Conservation (phyloP, 2,329 filamentous ascomycete species). For the Diaporthe sp. region DNA sequence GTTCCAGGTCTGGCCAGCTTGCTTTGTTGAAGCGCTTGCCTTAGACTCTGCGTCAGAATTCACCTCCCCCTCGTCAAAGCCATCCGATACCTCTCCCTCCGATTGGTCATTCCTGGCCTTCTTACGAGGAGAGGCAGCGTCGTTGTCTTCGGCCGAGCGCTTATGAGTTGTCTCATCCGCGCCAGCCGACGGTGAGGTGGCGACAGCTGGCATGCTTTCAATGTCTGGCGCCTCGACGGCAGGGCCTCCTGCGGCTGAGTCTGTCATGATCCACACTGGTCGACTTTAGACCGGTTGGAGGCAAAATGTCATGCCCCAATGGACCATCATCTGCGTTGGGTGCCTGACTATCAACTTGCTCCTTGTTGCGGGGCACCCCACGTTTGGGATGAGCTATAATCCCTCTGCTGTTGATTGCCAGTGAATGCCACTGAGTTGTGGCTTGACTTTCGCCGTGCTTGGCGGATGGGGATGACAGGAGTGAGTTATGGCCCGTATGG, state of each 20-base stretch:
- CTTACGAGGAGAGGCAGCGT: conserved; percentile 34
- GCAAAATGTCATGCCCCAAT: conserved; percentile 2
- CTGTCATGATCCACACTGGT: conserved; percentile 12
- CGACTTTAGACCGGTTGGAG: conserved; percentile 26
- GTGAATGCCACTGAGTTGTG: neutral
- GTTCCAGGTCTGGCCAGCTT: conserved; percentile 44
- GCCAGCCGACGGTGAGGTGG: neutral
- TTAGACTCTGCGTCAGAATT: conserved; percentile 21
- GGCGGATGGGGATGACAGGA: conserved; percentile 30
- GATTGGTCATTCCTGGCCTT: conserved; percentile 26
- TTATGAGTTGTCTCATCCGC: conserved; percentile 21
- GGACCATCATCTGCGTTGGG: neutral
- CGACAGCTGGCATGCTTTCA: conserved; percentile 2
- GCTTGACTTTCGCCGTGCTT: neutral
- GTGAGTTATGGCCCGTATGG: conserved; percentile 35
- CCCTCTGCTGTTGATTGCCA: neutral
- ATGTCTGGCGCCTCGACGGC: neutral
- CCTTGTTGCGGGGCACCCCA: neutral
- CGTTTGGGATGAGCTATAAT: neutral
- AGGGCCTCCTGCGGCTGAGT: conserved; percentile 13
- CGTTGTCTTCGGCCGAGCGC: conserved; percentile 9
- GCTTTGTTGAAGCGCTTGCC: conserved; percentile 31
- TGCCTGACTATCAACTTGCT: neutral
- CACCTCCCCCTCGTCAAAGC: conserved; percentile 34
- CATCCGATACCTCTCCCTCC: conserved; percentile 28